Evolutionary conservation across 768 basidiomycete species (phyloP), one percentile per base, ranked within the genome.

Genomic region (Xerocomus spinulosus): DNA sequence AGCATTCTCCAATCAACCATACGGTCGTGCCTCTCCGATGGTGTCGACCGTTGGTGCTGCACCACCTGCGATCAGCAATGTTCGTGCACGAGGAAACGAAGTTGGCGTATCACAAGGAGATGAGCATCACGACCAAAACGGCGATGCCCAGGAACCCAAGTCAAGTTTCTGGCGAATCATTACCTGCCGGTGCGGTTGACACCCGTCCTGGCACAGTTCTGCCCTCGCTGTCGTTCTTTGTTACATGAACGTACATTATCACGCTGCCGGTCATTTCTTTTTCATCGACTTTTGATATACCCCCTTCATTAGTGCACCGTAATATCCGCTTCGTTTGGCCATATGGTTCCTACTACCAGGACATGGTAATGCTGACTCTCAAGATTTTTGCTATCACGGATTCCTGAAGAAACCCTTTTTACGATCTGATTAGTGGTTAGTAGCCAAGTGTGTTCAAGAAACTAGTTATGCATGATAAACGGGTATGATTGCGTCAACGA

Each of bases 11-110:
- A 68, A 78, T 54, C 78, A 77, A 58, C 77, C 71, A 46, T 91
- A 91, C 57, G 85, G 85, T n/a, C 80, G 86, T 43, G 77, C 80
- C 24, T 90, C 88, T 33, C 88, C 87, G 15, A 92, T 92, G 88
- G 78, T 88, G 46, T 78, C 85, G 23, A 81, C 74, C 43, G 75
- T 80, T 38, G 79, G 77, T 34, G 82, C 81, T 32, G 85, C 77
- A 25, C 83, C 83, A 45, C 85, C 84, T 23, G 85, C 85, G 26
- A 67, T 89, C 52, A 87, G 81, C 67, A 78, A 80, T 56, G 78
- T 85, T 49, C 81, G 86, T 43, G 87, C 84, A 47, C 72, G 75
- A 57, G 85, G 73, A 44, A 87, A 83, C 29, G 83, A 86, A 64
- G 71, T 79, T 17, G 85, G 87, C 36, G 75, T 78, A 50, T 77